Conservation (phyloP, 2,329 filamentous ascomycete species). For the Neoscytalidium dimidiatum region DNA sequence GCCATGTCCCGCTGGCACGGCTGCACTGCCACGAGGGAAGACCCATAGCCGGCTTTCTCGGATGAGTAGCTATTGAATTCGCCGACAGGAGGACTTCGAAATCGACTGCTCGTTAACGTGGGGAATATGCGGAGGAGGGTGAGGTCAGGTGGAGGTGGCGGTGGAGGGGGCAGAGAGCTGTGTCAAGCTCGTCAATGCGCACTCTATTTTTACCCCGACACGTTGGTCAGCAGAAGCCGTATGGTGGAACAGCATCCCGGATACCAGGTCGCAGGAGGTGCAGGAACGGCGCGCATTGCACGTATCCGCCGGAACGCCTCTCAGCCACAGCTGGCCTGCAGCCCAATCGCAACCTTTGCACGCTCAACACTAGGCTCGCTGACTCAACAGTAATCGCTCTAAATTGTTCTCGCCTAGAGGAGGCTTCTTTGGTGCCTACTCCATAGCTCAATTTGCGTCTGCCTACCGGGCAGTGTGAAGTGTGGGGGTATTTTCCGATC, state of each 20-base stretch:
- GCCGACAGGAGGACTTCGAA: background rate
- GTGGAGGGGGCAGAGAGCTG: too few relatives aligned
- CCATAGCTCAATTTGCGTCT: background rate
- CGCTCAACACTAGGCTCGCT: background rate
- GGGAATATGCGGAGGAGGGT: background rate
- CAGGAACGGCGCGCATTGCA: background rate
- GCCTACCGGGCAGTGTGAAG: background rate
- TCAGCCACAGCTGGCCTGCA: background rate
- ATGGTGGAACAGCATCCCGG: background rate
- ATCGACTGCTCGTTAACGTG: too few relatives aligned
- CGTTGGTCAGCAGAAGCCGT: background rate
- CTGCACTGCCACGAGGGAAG: background rate
- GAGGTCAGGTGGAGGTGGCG: too few relatives aligned
- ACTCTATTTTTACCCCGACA: background rate
- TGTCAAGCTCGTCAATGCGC: background rate
- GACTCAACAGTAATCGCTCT: background rate
- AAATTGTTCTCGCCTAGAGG: background rate
- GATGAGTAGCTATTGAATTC: background rate
- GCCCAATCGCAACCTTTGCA: background rate
- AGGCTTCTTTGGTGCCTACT: background rate
- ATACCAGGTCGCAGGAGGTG: background rate
- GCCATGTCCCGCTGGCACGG: background rate
- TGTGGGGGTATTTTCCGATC: background rate
- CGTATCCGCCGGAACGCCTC: background rate
- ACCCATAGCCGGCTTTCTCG: background rate